Conservation (phyloP, 345 rosid species). For the Corymbia maculata region DNA sequence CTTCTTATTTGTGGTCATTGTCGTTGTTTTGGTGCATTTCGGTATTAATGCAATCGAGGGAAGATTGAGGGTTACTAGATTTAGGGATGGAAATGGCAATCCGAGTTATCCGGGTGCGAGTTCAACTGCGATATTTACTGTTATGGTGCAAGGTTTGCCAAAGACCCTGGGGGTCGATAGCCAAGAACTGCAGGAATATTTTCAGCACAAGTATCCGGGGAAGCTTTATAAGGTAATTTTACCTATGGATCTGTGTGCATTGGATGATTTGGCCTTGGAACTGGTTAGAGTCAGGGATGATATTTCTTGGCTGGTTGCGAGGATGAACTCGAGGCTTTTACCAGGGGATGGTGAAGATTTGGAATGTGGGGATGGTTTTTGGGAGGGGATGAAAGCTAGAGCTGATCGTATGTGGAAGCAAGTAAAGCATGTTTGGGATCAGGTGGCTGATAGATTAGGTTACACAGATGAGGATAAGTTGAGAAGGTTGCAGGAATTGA, state of each 20-base stretch:
- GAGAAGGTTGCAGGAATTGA: slow-evolving; percentile 63
- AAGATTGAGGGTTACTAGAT: slow-evolving; percentile 73
- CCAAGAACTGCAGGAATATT: slow-evolving; percentile 57
- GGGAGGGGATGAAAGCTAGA: slow-evolving; percentile 14
- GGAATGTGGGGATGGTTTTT: slow-evolving; percentile 4
- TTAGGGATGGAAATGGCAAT: slow-evolving; percentile 92
- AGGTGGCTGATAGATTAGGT: slow-evolving; percentile 17
- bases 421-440: slow-evolving; percentile 12
- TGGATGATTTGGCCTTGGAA: slow-evolving; percentile 86
- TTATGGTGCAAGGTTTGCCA: slow-evolving; percentile 89
- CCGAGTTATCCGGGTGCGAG: slow-evolving; percentile 49
- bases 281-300: slow-evolving; percentile 76
- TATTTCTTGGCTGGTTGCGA: slow-evolving; percentile 83
- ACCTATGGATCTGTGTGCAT: slow-evolving; percentile 94
- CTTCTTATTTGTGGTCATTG: slow-evolving; percentile 57
- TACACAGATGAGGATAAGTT: slow-evolving; percentile 39
- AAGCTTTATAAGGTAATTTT: slow-evolving; percentile 67
- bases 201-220: slow-evolving; percentile 70
- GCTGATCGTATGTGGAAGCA: slow-evolving; percentile 21
- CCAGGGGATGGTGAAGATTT: slow-evolving; percentile 38
- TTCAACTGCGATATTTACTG: slow-evolving; percentile 75
- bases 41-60: slow-evolving; percentile 62
- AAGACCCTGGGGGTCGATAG: slow-evolving; percentile 69
- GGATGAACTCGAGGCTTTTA: slow-evolving; percentile 66
- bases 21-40: slow-evolving; percentile 53